Evolutionary conservation across 2,329 filamentous ascomycete genomes (phyloP).

Genomic region (Didymella pomorum): DNA sequence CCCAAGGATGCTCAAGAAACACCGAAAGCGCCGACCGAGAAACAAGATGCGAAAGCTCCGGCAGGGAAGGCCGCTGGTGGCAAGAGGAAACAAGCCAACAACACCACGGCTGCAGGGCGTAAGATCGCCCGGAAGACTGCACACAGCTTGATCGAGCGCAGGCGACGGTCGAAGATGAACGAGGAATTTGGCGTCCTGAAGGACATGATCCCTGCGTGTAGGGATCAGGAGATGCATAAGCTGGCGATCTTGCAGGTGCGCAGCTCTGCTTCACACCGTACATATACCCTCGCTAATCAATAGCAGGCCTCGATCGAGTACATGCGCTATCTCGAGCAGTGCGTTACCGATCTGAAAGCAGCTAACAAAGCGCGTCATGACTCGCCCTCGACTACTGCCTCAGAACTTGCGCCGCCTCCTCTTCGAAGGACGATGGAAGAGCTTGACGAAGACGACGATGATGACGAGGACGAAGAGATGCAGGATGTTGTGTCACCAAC

Average conservation of each 20-base stretch:
- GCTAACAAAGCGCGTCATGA: constrained; percentile 41
- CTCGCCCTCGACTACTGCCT: constrained; percentile 37
- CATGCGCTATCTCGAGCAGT: constrained; percentile 90
- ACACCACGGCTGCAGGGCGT: constrained; percentile 83
- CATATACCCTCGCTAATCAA: constrained; percentile 5
- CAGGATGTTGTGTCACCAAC: constrained; percentile 47
- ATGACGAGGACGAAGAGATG: constrained; percentile 58
- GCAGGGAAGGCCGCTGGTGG: constrained; percentile 47
- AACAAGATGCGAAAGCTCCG: constrained; percentile 32
- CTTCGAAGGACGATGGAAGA: constrained; percentile 15
- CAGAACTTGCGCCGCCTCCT: constrained; percentile 36
- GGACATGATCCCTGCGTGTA: constrained; percentile 93
- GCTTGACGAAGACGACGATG: constrained; percentile 52
- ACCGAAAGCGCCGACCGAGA: constrained; percentile 31
- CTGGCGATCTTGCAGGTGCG: constrained; percentile 88
- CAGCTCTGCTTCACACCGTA: background rate
- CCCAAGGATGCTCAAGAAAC: constrained; percentile 56
- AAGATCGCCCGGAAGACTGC: constrained; percentile 97
- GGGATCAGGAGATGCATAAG: constrained; percentile 97
- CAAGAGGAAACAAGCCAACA: constrained; percentile 76
- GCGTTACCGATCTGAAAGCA: constrained; percentile 77
- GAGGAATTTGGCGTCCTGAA: constrained; percentile 95
- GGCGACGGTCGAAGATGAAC: constrained; percentile 96
- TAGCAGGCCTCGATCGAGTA: constrained; percentile 92
- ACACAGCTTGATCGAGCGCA: constrained; percentile 91